Evolutionary conservation across 768 basidiomycete species (phyloP), one percentile per base, ranked within the genome.

Genomic region (Scleroderma bovista): DNA sequence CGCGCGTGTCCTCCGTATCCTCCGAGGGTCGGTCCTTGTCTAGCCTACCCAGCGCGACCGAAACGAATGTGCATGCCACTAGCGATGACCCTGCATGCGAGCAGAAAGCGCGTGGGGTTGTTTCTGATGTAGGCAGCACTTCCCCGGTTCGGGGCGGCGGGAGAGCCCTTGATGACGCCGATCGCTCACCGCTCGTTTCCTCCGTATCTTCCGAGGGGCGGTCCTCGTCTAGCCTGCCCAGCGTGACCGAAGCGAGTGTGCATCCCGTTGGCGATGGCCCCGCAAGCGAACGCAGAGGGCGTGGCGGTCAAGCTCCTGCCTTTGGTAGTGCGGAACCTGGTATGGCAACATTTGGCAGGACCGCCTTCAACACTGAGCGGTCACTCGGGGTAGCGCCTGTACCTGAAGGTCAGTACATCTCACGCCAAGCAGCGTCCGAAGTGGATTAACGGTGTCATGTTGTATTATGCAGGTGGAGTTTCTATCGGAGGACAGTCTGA

Each of bases 161-260:
- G n/a, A n/a, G n/a, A n/a, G n/a, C n/a, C n/a, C n/a, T n/a, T n/a
- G n/a, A n/a, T n/a, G n/a, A n/a, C n/a, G n/a, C n/a, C n/a, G n/a
- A n/a, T n/a, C n/a, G n/a, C n/a, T n/a, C n/a, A n/a, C n/a, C n/a
- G 5, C 72, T 76, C 57, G 78, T 76, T 63, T 64, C 56, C 46
- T 58, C 72, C 0, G 67, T 67, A 13, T 67, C 66, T 45, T 36
- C 34, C 12, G 72, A 75, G 48, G 57, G 67, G 56, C 47, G 48
- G 54, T 57, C 33, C 11, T 20, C 17, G 9, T 12, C 45, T 6
- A 20, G 15, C 23, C 40, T 4, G 17, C 11, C 56, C 46, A 2
- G 15, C 2, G 16, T 13, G 24, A 23, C 12, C 23, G 41, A 9
- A 22, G 23, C 22, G 5, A 13, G 13, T 52, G 55, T 54, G 55